These are phyloP conservation scores for Drechslerella stenobrocha DNA, from an alignment of 2,329 filamentous ascomycete genomes.

Conservation along the genomic window DNA sequence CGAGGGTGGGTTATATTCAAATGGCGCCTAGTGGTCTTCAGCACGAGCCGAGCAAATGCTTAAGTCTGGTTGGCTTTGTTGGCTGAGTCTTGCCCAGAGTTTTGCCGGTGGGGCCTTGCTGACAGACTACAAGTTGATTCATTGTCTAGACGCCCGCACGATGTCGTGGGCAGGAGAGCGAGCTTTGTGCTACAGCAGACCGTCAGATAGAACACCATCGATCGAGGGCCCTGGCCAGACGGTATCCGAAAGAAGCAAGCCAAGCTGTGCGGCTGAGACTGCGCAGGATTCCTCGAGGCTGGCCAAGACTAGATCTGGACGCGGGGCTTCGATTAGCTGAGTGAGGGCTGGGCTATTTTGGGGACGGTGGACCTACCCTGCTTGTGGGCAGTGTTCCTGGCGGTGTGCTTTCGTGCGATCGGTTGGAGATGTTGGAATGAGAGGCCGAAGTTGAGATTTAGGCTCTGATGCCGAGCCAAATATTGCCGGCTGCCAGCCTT, in stretches of 20 bases:
- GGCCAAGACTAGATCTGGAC: background rate
- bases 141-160: background rate
- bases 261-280: constrained; percentile 5
- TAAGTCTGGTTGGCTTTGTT: constrained; percentile 1
- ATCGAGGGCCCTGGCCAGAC: background rate
- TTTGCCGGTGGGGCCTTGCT: too few relatives aligned
- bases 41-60: background rate
- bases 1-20: constrained; percentile 18
- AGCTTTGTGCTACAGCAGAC: constrained; percentile 2
- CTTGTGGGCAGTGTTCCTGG: too few relatives aligned
- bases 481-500: too few relatives aligned
- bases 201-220: background rate
- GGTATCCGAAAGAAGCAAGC: constrained; percentile 3
- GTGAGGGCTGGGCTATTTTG: constrained; percentile 4
- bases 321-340: background rate
- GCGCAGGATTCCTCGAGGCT: background rate
- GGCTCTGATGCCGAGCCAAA: too few relatives aligned
- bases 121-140: too few relatives aligned
- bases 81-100: background rate
- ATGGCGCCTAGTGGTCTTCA: background rate
- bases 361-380: too few relatives aligned
- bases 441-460: too few relatives aligned
- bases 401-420: too few relatives aligned
- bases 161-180: background rate
- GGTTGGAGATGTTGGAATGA: too few relatives aligned